Evolutionary conservation across 1,284 basidiomycete genomes (phyloP), one percentile per base, ranked within the genome.

Genomic region (Salmacisia buchloeana): DNA sequence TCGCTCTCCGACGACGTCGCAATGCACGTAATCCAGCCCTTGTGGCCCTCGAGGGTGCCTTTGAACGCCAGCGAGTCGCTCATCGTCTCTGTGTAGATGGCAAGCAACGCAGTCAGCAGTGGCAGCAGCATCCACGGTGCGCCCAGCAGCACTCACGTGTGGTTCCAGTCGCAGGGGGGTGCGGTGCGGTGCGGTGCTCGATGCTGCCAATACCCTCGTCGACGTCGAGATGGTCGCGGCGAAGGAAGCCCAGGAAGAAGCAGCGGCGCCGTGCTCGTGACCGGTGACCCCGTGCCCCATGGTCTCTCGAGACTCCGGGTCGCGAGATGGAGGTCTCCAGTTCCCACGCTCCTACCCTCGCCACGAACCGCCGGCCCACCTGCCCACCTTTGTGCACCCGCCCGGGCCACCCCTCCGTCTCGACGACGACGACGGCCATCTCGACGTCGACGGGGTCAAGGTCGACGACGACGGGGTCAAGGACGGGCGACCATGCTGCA

Each of bases 1-100:
- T 91, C 92, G 84, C 92, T 94, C 85, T 97, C 94, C 75, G 90
- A 91, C 67, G 91, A 92, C 79, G 94, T 96, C 65, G 94, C 94
- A 79, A 97, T 91, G 80, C 93, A 92, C 77, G 93, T 77, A 66
- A 79, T 88, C 91, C 92, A 94, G 84, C 91, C 92, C 81, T 90
- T 89, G 88, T 97, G 94, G 83, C 92, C 94, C 80, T 89, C 85
- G 81, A 97, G 43, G 43, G 38, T 61, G 38, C 56, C 56, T 34
- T 58, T 58, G 56, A 58, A 58, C 34, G 34, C 35, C 21, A 58
- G 35, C 6, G 33, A 36, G 35, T 58, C 56, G 27, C 29, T 34
- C 56, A 58, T 58, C 33, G 27, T n/a, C n/a, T n/a, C n/a, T 58
- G 56, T 58, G 27, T 54, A 38, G 29, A 29, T 49, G 25, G 23